phyloP scores from a whole-genome alignment of 306 rosid species.

The Hippophae rhamnoides region DNA sequence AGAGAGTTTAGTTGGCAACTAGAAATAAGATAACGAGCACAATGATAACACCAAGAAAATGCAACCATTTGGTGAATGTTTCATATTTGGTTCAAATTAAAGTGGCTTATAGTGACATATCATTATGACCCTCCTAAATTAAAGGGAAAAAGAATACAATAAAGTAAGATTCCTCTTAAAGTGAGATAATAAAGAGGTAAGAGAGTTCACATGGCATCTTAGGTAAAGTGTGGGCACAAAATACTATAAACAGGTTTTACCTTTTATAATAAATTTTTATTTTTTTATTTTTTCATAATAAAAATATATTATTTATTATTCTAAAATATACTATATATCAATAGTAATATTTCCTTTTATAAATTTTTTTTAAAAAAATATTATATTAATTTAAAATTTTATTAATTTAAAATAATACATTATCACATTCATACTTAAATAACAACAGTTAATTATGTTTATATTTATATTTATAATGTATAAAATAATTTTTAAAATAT shows the following conservation, averaged over 20 bases:
- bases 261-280: neutral
- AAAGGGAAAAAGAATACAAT: conserved; percentile 7
- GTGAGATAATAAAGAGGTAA: conserved; percentile 5
- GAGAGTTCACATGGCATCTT: conserved; percentile 34
- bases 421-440: too few species aligned
- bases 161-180: conserved; percentile 37
- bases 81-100: conserved; percentile 24
- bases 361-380: too few species aligned
- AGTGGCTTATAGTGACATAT: conserved; percentile 4
- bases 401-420: too few species aligned
- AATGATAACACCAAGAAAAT: neutral
- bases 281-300: too few species aligned
- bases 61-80: conserved; percentile 14
- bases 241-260: conserved; percentile 14
- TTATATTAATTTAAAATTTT: too few species aligned
- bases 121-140: conserved; percentile 17
- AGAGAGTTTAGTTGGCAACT: too few species aligned
- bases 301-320: too few species aligned
- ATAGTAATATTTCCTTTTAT: too few species aligned
- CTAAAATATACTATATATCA: too few species aligned
- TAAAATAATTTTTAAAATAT: too few species aligned
- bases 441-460: too few species aligned
- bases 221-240: conserved; percentile 28
- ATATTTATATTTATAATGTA: too few species aligned
- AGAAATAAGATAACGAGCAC: neutral